These are phyloP conservation scores for Trichoderma virens DNA, from an alignment of 495 filamentous ascomycete genomes.

Conservation along the genomic window DNA sequence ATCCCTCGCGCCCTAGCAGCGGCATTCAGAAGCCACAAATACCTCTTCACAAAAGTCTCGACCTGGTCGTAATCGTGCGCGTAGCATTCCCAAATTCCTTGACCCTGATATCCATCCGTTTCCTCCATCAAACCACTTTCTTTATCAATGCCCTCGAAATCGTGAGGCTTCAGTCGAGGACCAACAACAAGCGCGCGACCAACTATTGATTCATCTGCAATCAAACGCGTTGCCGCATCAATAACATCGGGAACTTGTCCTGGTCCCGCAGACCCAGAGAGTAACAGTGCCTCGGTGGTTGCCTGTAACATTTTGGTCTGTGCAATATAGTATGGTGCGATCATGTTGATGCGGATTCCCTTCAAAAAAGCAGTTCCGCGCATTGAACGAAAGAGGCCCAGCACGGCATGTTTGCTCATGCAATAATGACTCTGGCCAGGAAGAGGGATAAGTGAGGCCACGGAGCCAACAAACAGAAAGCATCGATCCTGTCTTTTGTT, in stretches of 20 bases:
- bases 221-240: constrained; percentile 27
- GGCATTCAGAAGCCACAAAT: constrained; percentile 41
- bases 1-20: constrained; percentile 39
- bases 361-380: constrained; percentile 35
- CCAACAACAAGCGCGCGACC: constrained; percentile 48
- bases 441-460: constrained; percentile 42
- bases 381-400: constrained; percentile 54
- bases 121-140: constrained; percentile 21
- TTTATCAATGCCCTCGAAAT: constrained; percentile 29
- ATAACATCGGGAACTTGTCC: constrained; percentile 45
- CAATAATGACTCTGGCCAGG: constrained; percentile 46
- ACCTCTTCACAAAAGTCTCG: constrained; percentile 41
- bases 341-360: constrained; percentile 51
- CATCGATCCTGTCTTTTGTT: constrained; percentile 33
- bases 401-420: constrained; percentile 55
- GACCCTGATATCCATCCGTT: constrained; percentile 7
- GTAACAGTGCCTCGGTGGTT: constrained; percentile 28
- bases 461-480: constrained; percentile 48
- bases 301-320: constrained; percentile 49
- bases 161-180: constrained; percentile 36
- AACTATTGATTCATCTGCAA: constrained; percentile 41
- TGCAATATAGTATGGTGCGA: constrained; percentile 57
- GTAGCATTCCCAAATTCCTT: constrained; percentile 46
- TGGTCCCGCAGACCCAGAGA: constrained; percentile 43
- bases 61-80: constrained; percentile 49